Base-by-base conservation (phyloP, 2,329 filamentous ascomycete genomes). In the Corinectria fuckeliana region DNA sequence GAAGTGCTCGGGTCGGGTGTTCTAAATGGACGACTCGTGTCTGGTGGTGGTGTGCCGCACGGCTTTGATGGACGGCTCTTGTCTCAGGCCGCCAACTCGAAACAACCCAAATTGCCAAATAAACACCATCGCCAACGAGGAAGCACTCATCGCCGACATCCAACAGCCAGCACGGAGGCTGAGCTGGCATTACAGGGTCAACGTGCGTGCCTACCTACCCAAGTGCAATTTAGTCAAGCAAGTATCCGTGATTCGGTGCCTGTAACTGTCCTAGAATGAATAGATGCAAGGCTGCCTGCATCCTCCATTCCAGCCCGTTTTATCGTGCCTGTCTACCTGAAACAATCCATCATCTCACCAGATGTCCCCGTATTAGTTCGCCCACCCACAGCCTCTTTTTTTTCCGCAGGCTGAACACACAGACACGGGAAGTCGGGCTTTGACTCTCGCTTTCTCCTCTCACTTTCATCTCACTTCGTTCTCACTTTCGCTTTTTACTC, bases 271-370 rank as follows among this genome's bases (percentile, higher is more conserved):
- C 38, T 23, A 20, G 20, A 23, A 42, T 13, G 6, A 21, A 42
- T 32, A 18, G 32, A 16, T 14, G 16, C 32, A 36, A 36, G 14
- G 6, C 32, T 36, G 32, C n/a, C 32, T 16, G 14, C 14, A 14
- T 36, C 32, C 8, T 34, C 32, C 32, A 45, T 34, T 50, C 41
- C 36, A 47, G 44, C 48, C 45, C 48, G 39, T 28, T 57, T 60
- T 38, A 38, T 48, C 52, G 52, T 59, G 47, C 64, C n/a, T 50
- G 56, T 69, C 59, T 53, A 69, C 61, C 58, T 69, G 67, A 69
- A 69, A 69, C 67, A 51, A 59, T 52, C 51, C 56, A 45, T 60
- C 62, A 55, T 61, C 54, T 64, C 55, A 55, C 56, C 44, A 54
- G 25, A 45, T 50, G 28, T 63, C n/a, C 10, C 42, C 25, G 25